These are phyloP conservation scores for Ceratocystis smalleyi DNA, from an alignment of 2,329 filamentous ascomycete genomes.

Conservation along the genomic window DNA sequence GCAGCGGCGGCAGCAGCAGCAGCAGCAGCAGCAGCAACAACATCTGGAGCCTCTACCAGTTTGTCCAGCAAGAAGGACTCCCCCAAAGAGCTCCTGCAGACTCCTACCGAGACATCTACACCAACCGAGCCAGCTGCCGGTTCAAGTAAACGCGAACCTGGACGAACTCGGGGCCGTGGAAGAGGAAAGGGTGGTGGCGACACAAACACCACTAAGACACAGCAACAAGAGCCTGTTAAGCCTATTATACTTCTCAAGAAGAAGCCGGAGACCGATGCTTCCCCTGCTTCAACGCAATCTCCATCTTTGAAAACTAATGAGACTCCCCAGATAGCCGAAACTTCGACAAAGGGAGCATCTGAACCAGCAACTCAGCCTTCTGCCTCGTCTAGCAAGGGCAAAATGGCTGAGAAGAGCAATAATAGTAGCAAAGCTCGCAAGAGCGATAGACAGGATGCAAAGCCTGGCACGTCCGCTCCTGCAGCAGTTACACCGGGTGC, in stretches of 20 bases:
- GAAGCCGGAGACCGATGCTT: conserved; percentile 23
- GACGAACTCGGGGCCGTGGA: conserved; percentile 20
- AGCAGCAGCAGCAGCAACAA: too few relatives aligned
- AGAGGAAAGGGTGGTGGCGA: conserved; percentile 27
- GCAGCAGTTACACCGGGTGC: conserved; percentile 30
- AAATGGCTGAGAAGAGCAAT: conserved; percentile 17
- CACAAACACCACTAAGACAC: conserved; percentile 20
- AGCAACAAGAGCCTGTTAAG: conserved; percentile 19
- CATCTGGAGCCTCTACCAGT: conserved; percentile 4
- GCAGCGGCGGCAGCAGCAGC: background rate
- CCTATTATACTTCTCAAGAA: conserved; percentile 30
- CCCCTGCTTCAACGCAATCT: conserved; percentile 8
- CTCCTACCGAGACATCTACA: conserved; percentile 11
- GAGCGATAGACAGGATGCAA: conserved; percentile 20
- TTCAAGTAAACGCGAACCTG: conserved; percentile 1
- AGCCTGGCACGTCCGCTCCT: conserved; percentile 19
- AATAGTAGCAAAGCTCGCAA: conserved; percentile 23
- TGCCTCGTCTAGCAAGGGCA: conserved; percentile 20
- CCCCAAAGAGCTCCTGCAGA: background rate
- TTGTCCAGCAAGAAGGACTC: conserved; percentile 1
- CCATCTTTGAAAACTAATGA: conserved; percentile 18
- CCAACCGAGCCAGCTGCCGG: conserved; percentile 7
- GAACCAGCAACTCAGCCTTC: conserved; percentile 21
- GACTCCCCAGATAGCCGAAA: conserved; percentile 19
- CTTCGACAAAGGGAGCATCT: conserved; percentile 18